A percentile compares a stretch with the other conserved stretches of the same genome.
Evolutionary conservation across 306 rosid genomes (phyloP).

Genomic region (Spatholobus suberectus): DNA sequence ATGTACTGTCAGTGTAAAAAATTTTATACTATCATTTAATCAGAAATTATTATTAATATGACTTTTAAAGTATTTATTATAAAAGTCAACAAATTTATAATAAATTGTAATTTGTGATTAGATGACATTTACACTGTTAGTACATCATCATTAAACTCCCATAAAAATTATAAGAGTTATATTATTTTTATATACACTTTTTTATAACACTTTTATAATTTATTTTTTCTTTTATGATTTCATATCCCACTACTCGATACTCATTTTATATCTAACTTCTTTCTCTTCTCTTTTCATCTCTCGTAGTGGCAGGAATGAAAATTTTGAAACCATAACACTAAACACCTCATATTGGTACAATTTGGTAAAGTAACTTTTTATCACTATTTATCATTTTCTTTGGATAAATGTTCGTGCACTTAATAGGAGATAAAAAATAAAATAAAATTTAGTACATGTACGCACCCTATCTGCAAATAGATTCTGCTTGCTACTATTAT

Average conservation of each 20-base stretch:
- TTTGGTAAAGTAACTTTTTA: not conserved
- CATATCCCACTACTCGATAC: not conserved
- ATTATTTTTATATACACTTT: not conserved
- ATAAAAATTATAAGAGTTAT: not conserved
- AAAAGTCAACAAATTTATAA: no score
- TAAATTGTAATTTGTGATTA: no score
- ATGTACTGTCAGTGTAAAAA: no score
- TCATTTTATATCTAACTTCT: not conserved
- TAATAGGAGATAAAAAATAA: not conserved
- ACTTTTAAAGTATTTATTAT: no score
- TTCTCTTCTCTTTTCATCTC: not conserved
- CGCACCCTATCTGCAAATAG: constrained; percentile 76
- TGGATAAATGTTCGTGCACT: not conserved
- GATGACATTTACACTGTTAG: no score
- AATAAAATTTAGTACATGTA: not conserved
- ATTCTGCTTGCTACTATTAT: constrained; percentile 53
- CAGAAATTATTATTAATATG: no score
- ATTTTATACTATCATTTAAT: no score
- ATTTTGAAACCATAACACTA: not conserved
- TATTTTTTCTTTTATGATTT: no score
- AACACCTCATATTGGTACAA: not conserved
- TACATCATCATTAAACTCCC: no score
- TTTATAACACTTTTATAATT: not conserved
- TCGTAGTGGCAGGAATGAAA: not conserved
- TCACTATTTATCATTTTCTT: not conserved